Evolutionary conservation across 768 basidiomycete species (phyloP).

Genomic region (Pulveroboletus sp.): DNA sequence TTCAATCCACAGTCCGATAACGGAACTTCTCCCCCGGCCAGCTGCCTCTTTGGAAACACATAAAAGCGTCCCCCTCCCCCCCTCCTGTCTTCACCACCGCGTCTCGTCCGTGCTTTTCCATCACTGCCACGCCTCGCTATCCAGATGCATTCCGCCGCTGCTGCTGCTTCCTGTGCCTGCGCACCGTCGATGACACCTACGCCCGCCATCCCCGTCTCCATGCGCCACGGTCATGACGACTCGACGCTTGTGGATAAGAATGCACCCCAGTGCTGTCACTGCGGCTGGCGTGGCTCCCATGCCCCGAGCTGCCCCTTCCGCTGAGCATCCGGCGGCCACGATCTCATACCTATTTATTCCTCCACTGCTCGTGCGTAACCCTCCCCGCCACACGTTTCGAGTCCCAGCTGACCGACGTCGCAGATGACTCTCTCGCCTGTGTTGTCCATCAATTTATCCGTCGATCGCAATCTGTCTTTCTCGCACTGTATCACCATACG

Average conservation of each 20-base stretch:
- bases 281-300: conserved; percentile 61
- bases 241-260: conserved; percentile 41
- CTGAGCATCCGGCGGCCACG: conserved; percentile 27
- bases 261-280: conserved; percentile 77
- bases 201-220: conserved; percentile 16
- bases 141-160: conserved; percentile 18
- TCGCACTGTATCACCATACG: conserved; percentile 32
- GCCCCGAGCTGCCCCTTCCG: conserved; percentile 64
- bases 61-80: conserved; percentile 21
- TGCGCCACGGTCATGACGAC: conserved; percentile 22
- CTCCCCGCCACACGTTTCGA: neutral
- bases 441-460: conserved; percentile 27
- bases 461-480: conserved; percentile 29
- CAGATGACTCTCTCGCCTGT: conserved; percentile 20
- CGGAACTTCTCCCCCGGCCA: conserved; percentile 31
- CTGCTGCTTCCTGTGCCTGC: conserved; percentile 12
- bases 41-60: conserved; percentile 22
- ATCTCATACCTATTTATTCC: conserved; percentile 27
- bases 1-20: conserved; percentile 34
- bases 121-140: no score
- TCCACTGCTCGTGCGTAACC: conserved; percentile 20
- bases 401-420: neutral
- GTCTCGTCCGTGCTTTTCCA: neutral
- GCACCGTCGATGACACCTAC: neutral
- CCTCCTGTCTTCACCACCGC: neutral